Conservation (phyloP, 306 rosid genomes). For the Lathyrus aphaca region DNA sequence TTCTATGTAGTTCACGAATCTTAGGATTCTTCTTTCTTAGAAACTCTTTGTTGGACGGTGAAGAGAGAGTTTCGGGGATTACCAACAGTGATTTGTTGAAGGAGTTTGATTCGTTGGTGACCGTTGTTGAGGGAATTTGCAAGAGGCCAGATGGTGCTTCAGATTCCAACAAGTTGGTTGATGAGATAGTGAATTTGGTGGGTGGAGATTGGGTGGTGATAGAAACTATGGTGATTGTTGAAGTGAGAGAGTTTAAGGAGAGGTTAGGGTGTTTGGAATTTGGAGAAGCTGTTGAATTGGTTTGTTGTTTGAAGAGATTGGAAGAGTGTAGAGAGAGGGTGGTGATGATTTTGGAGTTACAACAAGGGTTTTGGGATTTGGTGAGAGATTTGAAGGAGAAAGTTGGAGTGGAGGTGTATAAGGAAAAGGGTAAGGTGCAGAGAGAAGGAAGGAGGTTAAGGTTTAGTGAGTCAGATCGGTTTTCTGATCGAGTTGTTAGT, state of each 20-base stretch:
- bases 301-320: constrained; percentile 59
- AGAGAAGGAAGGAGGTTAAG: constrained; percentile 11
- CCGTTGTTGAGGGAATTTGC: constrained; percentile 50
- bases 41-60: constrained; percentile 24
- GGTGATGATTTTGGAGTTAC: background rate
- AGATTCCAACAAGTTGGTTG: constrained; percentile 48
- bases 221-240: constrained; percentile 38
- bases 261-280: constrained; percentile 60
- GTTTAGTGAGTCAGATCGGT: constrained; percentile 63
- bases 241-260: constrained; percentile 59
- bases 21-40: constrained; percentile 64
- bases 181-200: constrained; percentile 52
- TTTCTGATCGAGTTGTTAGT: constrained; percentile 30
- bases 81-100: constrained; percentile 47
- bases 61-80: constrained; percentile 54
- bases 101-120: constrained; percentile 61
- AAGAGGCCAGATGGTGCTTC: constrained; percentile 46
- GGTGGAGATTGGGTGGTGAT: constrained; percentile 50
- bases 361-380: constrained; percentile 54
- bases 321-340: constrained; percentile 56
- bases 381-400: constrained; percentile 48
- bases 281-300: constrained; percentile 71
- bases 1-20: constrained; percentile 52
- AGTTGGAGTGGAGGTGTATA: constrained; percentile 32
- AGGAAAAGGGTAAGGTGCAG: constrained; percentile 37